phyloP scores from a whole-genome alignment of 345 rosid species.

The Eucalyptus pauciflora region DNA sequence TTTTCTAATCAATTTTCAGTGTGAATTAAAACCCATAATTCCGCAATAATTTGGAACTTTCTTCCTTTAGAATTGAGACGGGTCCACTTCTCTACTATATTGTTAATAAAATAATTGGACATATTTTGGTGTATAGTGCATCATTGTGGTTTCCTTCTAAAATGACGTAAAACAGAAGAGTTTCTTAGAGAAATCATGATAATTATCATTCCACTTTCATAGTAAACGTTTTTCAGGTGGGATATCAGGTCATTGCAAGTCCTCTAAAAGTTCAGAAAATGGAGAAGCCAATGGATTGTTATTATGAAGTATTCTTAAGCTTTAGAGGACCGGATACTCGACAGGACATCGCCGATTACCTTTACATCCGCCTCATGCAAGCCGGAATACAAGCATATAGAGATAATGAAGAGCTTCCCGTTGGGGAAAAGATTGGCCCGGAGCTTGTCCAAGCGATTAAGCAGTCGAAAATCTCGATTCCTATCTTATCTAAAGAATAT shows the following conservation, averaged over 20 bases:
- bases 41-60: rapidly evolving
- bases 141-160: neutral
- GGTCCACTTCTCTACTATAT: neutral
- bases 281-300: rapidly evolving
- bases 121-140: neutral
- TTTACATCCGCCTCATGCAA: rapidly evolving
- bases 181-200: neutral
- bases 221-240: rapidly evolving
- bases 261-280: neutral
- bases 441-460: too few species aligned
- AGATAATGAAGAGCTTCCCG: too few species aligned
- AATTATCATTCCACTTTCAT: neutral
- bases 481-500: too few species aligned
- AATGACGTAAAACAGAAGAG: neutral
- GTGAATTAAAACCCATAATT: neutral
- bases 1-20: rapidly evolving
- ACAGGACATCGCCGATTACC: rapidly evolving
- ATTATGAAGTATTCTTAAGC: neutral
- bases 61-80: neutral
- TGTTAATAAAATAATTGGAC: neutral
- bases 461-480: too few species aligned
- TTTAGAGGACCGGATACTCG: neutral
- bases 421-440: too few species aligned
- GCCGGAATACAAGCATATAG: neutral
- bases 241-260: neutral